These are phyloP conservation scores for Leishmania amazonensis DNA, from an alignment of 208 protist species.

Conservation along the genomic window DNA sequence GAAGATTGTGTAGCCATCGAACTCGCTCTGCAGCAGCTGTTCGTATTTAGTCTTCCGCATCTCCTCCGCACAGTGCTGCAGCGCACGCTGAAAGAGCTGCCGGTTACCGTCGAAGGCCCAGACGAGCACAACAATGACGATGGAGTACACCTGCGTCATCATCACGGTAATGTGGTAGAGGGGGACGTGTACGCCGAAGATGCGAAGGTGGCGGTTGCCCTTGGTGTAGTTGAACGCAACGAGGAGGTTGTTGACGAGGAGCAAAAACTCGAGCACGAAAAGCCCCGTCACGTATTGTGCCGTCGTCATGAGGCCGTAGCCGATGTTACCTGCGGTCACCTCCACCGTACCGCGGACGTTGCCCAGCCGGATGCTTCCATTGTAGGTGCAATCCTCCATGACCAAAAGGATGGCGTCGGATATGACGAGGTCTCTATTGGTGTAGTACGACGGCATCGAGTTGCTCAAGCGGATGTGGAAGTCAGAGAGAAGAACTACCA, in stretches of 20 bases:
- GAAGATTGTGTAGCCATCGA: constrained; percentile 71
- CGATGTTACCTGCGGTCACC: constrained; percentile 46
- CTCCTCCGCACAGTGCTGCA: constrained; percentile 54
- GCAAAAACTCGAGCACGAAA: constrained; percentile 76
- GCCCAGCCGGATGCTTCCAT: constrained; percentile 40
- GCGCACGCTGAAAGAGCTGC: constrained; percentile 49
- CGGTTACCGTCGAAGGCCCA: constrained; percentile 56
- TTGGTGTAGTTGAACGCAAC: constrained; percentile 56
- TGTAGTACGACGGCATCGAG: constrained; percentile 71
- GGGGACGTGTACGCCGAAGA: constrained; percentile 79
- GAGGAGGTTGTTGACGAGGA: constrained; percentile 54
- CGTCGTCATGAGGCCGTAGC: constrained; percentile 60
- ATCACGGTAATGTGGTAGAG: constrained; percentile 73
- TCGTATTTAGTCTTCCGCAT: constrained; percentile 24
- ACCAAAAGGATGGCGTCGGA: constrained; percentile 40
- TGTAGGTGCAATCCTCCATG: constrained; percentile 69
- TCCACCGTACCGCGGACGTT: constrained; percentile 33
- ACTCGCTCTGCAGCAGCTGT: constrained; percentile 53
- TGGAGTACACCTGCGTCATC: constrained; percentile 58
- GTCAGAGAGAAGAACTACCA: constrained; percentile 69
- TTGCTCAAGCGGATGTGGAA: constrained; percentile 61
- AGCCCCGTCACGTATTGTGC: constrained; percentile 64
- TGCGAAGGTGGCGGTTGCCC: constrained; percentile 65
- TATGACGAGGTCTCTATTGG: constrained; percentile 35
- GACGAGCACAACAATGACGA: constrained; percentile 60